Evolutionary conservation across 768 basidiomycete genomes (phyloP).

Genomic region (Phlebiopsis gigantea): DNA sequence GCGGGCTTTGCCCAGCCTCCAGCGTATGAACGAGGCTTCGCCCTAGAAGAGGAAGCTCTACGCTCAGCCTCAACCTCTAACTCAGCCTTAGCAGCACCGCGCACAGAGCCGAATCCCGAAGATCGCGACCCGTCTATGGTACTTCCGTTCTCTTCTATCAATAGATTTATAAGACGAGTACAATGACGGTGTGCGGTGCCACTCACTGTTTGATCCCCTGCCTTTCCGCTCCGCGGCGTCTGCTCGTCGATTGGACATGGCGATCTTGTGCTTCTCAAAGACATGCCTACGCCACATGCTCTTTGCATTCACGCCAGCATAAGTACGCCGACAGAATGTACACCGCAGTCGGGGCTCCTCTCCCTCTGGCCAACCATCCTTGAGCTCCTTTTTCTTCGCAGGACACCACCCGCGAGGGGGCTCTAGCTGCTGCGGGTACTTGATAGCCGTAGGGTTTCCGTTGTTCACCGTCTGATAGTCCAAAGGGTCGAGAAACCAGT

Average conservation of each 20-base stretch:
- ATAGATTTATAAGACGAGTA: neutral
- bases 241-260: conserved; percentile 74
- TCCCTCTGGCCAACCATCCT: conserved; percentile 73
- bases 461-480: conserved; percentile 52
- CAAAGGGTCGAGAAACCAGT: conserved; percentile 72
- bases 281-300: conserved; percentile 91
- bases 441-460: conserved; percentile 46
- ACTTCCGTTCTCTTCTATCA: conserved; percentile 53
- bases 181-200: neutral
- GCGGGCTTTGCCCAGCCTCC: neutral
- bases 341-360: conserved; percentile 76
- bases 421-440: conserved; percentile 73
- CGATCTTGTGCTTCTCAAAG: conserved; percentile 86
- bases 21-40: neutral
- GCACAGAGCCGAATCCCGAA: conserved; percentile 23
- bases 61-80: neutral
- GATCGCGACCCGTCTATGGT: conserved; percentile 10
- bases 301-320: conserved; percentile 84
- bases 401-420: conserved; percentile 86
- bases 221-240: conserved; percentile 55
- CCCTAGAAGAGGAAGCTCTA: neutral
- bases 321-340: conserved; percentile 79
- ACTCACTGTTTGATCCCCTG: conserved; percentile 36
- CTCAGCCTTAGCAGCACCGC: conserved; percentile 16
- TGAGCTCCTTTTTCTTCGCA: conserved; percentile 71